A percentile compares a stretch with the other conserved stretches of the same genome.
phyloP scores from a whole-genome alignment of 2,329 filamentous ascomycete species.

The Aspergillus fischeri region DNA sequence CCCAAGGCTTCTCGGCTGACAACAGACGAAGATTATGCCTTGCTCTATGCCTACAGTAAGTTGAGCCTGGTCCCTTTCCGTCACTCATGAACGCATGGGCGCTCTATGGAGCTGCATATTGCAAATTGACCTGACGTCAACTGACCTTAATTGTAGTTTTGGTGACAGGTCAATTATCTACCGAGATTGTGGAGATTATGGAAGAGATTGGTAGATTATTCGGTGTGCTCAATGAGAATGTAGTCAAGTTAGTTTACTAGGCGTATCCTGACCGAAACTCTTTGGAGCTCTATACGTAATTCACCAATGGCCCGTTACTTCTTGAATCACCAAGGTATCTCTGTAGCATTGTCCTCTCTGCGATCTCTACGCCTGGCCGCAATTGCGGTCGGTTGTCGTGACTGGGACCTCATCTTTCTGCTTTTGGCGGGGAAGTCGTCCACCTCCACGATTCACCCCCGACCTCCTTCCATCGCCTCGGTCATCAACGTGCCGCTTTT shows the following conservation, averaged over 20 bases:
- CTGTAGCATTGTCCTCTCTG: neutral
- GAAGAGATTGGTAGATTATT: slow-evolving; percentile 57
- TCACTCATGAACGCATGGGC: neutral
- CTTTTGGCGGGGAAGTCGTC: slow-evolving; percentile 24
- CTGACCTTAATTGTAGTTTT: slow-evolving; percentile 43
- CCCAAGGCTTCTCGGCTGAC: slow-evolving; percentile 48
- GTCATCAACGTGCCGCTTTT: slow-evolving; percentile 20
- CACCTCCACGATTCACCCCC: slow-evolving; percentile 20
- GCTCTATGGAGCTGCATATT: slow-evolving; percentile 1
- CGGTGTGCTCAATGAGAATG: slow-evolving; percentile 59
- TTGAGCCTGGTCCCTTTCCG: slow-evolving; percentile 10
- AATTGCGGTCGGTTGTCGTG: neutral
- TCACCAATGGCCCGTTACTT: neutral
- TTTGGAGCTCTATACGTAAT: neutral
- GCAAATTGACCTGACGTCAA: slow-evolving; percentile 5
- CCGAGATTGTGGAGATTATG: slow-evolving; percentile 52
- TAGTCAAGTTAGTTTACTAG: slow-evolving; percentile 49
- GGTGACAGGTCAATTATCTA: slow-evolving; percentile 57
- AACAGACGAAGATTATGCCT: slow-evolving; percentile 68
- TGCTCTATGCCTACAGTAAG: slow-evolving; percentile 84
- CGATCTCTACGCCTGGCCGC: neutral
- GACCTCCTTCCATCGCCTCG: slow-evolving; percentile 24
- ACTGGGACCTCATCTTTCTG: slow-evolving; percentile 11
- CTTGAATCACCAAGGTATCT: neutral
- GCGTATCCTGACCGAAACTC: neutral